Conservation (phyloP, 805 yeast genomes). For the Scheffersomyces ergatensis region DNA sequence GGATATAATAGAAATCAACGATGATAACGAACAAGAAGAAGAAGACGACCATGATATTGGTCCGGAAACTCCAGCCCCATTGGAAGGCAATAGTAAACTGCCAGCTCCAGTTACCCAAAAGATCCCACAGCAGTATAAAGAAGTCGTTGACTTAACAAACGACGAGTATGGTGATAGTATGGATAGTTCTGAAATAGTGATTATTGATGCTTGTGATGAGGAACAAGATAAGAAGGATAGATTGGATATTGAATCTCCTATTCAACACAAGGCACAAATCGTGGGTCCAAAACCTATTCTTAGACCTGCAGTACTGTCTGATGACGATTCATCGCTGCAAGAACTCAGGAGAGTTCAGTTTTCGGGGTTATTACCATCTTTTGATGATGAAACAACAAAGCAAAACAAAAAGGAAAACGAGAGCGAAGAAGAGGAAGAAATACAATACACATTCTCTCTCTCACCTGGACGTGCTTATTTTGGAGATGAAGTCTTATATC, state of each 20-base stretch:
- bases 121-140: constrained; percentile 3
- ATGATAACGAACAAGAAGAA: not conserved
- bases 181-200: constrained; percentile 13
- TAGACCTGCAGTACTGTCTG: not conserved
- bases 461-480: constrained; percentile 21
- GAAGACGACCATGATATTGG: too few relatives aligned
- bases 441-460: constrained; percentile 20
- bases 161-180: constrained; percentile 8
- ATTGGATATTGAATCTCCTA: not conserved
- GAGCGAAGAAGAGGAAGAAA: constrained; percentile 10
- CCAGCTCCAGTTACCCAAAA: not conserved
- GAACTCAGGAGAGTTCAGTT: constrained; percentile 7
- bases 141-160: constrained; percentile 14
- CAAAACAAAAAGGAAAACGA: constrained; percentile 2
- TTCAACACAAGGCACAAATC: not conserved
- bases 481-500: constrained; percentile 16
- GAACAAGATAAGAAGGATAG: not conserved
- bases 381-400: constrained; percentile 9
- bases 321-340: not conserved
- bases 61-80: not conserved
- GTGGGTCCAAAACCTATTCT: not conserved
- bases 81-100: not conserved
- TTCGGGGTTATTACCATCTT: constrained; percentile 11
- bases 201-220: constrained; percentile 20
- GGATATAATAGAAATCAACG: constrained; percentile 27